Evolutionary conservation across 2,329 filamentous ascomycete species (phyloP).

Genomic region (Fusarium kyushuense): DNA sequence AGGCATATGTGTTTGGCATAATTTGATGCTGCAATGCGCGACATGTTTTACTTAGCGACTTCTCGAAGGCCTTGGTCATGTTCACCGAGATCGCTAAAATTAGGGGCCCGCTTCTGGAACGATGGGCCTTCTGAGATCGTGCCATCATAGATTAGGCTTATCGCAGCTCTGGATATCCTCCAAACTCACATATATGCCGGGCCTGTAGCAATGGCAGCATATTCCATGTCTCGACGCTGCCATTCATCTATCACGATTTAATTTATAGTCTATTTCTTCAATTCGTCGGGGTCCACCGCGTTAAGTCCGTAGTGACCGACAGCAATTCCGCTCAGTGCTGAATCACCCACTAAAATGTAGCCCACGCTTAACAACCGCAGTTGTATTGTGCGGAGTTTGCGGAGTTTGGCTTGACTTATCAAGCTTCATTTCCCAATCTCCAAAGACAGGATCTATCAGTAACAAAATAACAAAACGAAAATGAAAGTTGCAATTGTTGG

Average conservation of each 20-base stretch:
- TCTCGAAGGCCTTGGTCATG: background rate
- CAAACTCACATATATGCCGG: background rate
- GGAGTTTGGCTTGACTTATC: background rate
- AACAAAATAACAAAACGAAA: background rate
- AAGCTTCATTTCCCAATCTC: background rate
- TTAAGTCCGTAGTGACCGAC: background rate
- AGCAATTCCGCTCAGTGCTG: background rate
- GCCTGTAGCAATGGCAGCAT: background rate
- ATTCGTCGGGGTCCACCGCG: background rate
- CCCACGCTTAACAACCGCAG: background rate
- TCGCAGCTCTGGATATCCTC: background rate
- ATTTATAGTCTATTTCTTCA: background rate
- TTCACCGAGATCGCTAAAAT: background rate
- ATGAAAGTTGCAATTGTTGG: slow-evolving; percentile 53
- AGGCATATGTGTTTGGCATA: background rate
- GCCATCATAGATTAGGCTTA: background rate
- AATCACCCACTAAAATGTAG: background rate
- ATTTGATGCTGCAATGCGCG: background rate
- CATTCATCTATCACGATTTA: background rate
- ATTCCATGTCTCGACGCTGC: background rate
- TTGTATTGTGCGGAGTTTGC: background rate
- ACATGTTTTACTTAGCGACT: background rate
- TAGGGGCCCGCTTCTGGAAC: background rate
- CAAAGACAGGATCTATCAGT: accelerated
- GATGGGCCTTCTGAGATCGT: background rate